These are phyloP conservation scores for Hymenoscyphus fraxineus DNA, from an alignment of 2,329 filamentous ascomycete genomes.

Conservation along the genomic window DNA sequence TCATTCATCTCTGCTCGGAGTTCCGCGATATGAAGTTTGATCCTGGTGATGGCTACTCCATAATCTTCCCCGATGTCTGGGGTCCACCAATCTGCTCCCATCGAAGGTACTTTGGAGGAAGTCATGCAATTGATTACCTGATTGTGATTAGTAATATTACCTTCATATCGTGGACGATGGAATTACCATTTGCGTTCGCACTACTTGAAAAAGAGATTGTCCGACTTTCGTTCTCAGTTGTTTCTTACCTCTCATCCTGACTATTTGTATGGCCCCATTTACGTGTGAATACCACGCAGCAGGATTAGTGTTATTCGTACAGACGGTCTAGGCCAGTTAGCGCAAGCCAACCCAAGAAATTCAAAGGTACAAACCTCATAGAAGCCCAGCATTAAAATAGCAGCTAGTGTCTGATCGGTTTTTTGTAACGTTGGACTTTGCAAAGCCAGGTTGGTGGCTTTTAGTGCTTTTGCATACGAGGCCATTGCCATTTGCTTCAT, in stretches of 20 bases:
- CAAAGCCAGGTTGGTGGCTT: constrained; percentile 50
- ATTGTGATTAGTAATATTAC: constrained; percentile 53
- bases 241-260: constrained; percentile 53
- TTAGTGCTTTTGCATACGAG: constrained; percentile 53
- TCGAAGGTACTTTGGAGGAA: constrained; percentile 48
- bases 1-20: constrained; percentile 52
- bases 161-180: no score
- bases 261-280: constrained; percentile 60
- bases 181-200: constrained; percentile 57
- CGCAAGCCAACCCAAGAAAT: neutral
- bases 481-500: constrained; percentile 42
- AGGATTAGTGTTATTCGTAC: constrained; percentile 50
- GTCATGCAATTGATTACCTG: constrained; percentile 56
- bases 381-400: constrained; percentile 56
- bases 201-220: constrained; percentile 53
- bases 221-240: constrained; percentile 52
- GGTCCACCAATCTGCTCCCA: constrained; percentile 59
- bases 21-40: constrained; percentile 53
- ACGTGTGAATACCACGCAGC: constrained; percentile 61
- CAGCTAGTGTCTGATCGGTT: constrained; percentile 55
- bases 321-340: constrained; percentile 40
- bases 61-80: constrained; percentile 47
- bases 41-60: constrained; percentile 41
- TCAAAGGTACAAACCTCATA: constrained; percentile 47
- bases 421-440: constrained; percentile 46